Evolutionary conservation across 2,329 filamentous ascomycete genomes (phyloP).

Genomic region (Amylocarpus encephaloides): DNA sequence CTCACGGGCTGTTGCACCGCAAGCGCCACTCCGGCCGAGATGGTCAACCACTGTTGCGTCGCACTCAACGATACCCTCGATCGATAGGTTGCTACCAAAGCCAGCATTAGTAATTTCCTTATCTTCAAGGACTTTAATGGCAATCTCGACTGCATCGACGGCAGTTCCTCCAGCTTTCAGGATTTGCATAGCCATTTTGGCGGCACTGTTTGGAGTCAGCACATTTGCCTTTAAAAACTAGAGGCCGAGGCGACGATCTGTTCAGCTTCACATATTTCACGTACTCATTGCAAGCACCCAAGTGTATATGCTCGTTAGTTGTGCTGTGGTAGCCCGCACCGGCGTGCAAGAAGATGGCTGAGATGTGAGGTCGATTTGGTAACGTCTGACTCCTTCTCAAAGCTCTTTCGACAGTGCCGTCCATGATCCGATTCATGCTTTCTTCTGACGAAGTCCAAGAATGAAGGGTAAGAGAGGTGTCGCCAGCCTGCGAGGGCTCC

Average conservation of each 20-base stretch:
- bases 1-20: slow-evolving; percentile 84
- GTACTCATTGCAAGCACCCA: slow-evolving; percentile 83
- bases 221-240: neutral
- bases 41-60: slow-evolving; percentile 94
- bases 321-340: slow-evolving; percentile 90
- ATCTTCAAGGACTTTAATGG: slow-evolving; percentile 83
- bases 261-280: slow-evolving; percentile 32
- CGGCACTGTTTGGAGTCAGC: slow-evolving; percentile 52
- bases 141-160: slow-evolving; percentile 82
- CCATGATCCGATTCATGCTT: slow-evolving; percentile 19
- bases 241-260: slow-evolving; percentile 7
- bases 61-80: slow-evolving; percentile 87
- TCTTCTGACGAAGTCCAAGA: slow-evolving; percentile 2
- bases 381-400: slow-evolving; percentile 15
- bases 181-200: slow-evolving; percentile 74
- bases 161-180: slow-evolving; percentile 73
- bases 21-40: slow-evolving; percentile 82
- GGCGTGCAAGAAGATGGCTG: slow-evolving; percentile 90
- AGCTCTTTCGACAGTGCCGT: slow-evolving; percentile 26
- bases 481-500: neutral
- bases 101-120: slow-evolving; percentile 95
- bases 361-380: slow-evolving; percentile 34
- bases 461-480: neutral
- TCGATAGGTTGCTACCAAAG: slow-evolving; percentile 88
- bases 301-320: slow-evolving; percentile 76